Conservation (phyloP, 1,284 basidiomycete species). For the Xerocomus cyaneibrunnescens region DNA sequence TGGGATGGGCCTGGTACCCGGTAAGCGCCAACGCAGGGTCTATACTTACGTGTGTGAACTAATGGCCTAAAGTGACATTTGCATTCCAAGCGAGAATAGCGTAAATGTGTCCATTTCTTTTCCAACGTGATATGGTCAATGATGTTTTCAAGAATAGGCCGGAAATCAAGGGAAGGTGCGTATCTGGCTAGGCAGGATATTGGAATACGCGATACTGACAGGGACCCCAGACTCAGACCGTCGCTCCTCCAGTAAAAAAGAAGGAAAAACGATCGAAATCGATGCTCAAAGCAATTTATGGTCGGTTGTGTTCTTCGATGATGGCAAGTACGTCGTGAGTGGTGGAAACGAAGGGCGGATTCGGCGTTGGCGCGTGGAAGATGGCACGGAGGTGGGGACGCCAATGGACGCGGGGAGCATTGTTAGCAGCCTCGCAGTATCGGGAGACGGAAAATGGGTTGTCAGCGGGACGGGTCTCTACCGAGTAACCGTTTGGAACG, state of each 20-base stretch:
- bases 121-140: not conserved
- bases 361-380: conserved; percentile 7
- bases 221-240: not conserved
- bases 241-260: not conserved
- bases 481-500: conserved; percentile 3
- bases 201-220: not conserved
- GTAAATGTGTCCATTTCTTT: not conserved
- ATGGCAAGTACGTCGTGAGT: conserved; percentile 6
- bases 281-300: not conserved
- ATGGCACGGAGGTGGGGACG: conserved; percentile 5
- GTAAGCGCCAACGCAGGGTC: no score
- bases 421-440: not conserved
- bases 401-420: not conserved
- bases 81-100: not conserved
- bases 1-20: not conserved
- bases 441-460: conserved; percentile 8
- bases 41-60: not conserved
- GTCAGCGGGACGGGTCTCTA: conserved; percentile 1
- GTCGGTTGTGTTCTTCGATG: conserved; percentile 2
- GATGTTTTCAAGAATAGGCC: not conserved
- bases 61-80: not conserved
- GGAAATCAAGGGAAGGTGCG: conserved; percentile 3
- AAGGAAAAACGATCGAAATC: not conserved
- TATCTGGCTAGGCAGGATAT: not conserved
- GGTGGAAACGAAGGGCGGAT: not conserved